phyloP scores from a whole-genome alignment of 2,329 filamentous ascomycete species.

The Alternaria brassicicola region DNA sequence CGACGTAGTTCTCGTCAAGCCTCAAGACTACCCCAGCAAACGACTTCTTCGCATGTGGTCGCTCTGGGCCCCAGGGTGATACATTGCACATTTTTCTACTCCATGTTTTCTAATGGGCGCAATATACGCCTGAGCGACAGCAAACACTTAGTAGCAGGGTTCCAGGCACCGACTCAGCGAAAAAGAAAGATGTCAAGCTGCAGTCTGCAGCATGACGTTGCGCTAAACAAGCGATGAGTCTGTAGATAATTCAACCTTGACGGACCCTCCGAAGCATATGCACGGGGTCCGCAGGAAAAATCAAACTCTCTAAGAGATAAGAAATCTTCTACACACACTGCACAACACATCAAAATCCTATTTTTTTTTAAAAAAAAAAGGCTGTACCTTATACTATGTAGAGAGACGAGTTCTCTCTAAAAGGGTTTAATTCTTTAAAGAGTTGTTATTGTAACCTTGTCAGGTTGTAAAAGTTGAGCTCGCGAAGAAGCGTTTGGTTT shows the following conservation, averaged over 20 bases:
- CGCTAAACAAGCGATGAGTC: neutral
- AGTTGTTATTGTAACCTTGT: too few relatives aligned
- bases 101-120: neutral
- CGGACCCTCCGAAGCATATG: neutral
- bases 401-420: too few relatives aligned
- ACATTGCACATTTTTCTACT: neutral
- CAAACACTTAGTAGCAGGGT: neutral
- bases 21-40: neutral
- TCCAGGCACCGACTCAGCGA: neutral
- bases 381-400: too few relatives aligned
- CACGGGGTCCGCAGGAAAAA: too few relatives aligned
- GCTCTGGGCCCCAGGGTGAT: neutral
- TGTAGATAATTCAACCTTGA: neutral
- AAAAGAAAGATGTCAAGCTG: neutral
- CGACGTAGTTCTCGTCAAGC: neutral
- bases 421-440: too few relatives aligned
- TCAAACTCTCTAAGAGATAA: too few relatives aligned
- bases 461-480: too few relatives aligned
- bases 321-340: too few relatives aligned
- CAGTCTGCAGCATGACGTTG: neutral
- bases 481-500: too few relatives aligned
- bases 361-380: too few relatives aligned
- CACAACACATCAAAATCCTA: too few relatives aligned
- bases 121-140: neutral
- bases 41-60: neutral